Evolutionary conservation across 106 monocot genomes (phyloP).

Genomic region (Acanthochlamys bracteata): DNA sequence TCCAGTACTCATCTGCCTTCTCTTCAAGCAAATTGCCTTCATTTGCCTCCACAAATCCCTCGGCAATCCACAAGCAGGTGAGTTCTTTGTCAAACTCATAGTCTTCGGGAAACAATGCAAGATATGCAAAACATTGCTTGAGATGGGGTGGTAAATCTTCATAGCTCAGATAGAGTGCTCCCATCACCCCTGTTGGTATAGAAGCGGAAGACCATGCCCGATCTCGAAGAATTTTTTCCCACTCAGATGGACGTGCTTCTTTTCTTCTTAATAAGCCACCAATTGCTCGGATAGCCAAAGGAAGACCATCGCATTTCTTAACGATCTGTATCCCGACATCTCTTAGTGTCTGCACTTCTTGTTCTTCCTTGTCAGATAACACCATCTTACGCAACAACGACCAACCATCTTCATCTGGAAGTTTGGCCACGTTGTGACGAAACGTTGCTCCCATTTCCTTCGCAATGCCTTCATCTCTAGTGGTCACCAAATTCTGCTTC

Average conservation of each 20-base stretch:
- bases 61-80: slow-evolving; percentile 21
- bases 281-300: slow-evolving; percentile 15
- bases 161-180: slow-evolving; percentile 26
- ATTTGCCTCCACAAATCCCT: slow-evolving; percentile 22
- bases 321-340: slow-evolving; percentile 6
- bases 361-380: not conserved
- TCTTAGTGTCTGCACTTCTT: not conserved
- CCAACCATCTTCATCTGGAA: slow-evolving; percentile 21
- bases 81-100: not conserved
- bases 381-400: not conserved
- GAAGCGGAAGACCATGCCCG: slow-evolving; percentile 14
- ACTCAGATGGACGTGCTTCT: not conserved
- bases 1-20: slow-evolving; percentile 12
- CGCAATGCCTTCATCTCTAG: slow-evolving; percentile 21
- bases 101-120: slow-evolving; percentile 20
- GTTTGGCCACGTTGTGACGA: slow-evolving; percentile 13
- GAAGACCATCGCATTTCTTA: slow-evolving; percentile 10
- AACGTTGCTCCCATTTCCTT: slow-evolving; percentile 19
- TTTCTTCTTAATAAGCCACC: slow-evolving; percentile 4
- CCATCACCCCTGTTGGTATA: slow-evolving; percentile 5
- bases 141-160: slow-evolving; percentile 21
- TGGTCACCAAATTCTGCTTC: slow-evolving; percentile 35
- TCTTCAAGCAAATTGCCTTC: slow-evolving; percentile 13
- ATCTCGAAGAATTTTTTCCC: slow-evolving; percentile 17
- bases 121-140: slow-evolving; percentile 36